A percentile compares a stretch with the other conserved stretches of the same genome.
These are phyloP conservation scores for Tilletia indica DNA, from an alignment of 1,284 basidiomycete genomes.

Conservation along the genomic window DNA sequence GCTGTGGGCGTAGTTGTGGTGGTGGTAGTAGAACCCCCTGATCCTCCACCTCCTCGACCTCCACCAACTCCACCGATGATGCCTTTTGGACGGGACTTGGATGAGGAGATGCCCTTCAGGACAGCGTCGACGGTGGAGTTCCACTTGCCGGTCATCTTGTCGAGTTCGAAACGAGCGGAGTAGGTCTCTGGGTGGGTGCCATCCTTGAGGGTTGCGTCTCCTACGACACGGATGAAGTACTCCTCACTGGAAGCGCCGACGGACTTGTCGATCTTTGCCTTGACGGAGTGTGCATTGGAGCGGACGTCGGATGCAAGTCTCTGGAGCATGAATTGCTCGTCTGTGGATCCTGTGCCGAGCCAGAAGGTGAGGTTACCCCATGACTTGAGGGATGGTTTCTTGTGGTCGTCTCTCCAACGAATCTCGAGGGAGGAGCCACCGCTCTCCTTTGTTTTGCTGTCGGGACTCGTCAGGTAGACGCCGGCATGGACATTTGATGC, in stretches of 20 bases:
- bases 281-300: background rate
- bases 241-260: background rate
- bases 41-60: background rate
- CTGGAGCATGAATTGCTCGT: slow-evolving; percentile 12
- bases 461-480: slow-evolving; percentile 6
- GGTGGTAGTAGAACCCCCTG: no score
- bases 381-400: background rate
- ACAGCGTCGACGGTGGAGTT: background rate
- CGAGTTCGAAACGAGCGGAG: slow-evolving; percentile 4
- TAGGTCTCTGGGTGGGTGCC: slow-evolving; percentile 9
- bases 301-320: background rate
- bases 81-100: background rate
- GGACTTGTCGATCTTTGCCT: background rate
- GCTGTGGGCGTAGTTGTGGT: background rate
- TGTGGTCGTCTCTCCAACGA: slow-evolving; percentile 7
- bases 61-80: slow-evolving; percentile 1
- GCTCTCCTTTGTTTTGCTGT: slow-evolving; percentile 6
- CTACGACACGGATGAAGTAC: slow-evolving; percentile 13
- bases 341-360: background rate
- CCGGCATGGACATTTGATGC: background rate
- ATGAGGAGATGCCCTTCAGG: background rate
- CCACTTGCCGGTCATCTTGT: slow-evolving; percentile 17
- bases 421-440: background rate
- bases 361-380: slow-evolving; percentile 16
- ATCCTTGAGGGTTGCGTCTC: background rate